Percentiles rank a stretch among this genome's conserved stretches.
These are phyloP conservation scores for Citrus unshiu DNA, from an alignment of 345 rosid genomes.

Conservation along the genomic window DNA sequence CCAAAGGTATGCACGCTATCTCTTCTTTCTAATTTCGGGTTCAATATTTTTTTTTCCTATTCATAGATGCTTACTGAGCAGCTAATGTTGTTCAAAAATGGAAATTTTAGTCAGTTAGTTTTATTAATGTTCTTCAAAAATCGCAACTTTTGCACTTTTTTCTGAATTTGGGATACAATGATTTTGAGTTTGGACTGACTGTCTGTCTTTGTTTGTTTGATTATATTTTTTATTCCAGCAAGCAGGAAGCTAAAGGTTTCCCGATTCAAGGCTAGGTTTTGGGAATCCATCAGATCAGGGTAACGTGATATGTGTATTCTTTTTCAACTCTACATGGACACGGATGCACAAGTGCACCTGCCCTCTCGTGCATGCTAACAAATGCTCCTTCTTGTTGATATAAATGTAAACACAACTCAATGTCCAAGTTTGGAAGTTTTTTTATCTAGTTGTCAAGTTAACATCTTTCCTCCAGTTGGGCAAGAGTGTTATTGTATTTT, in stretches of 20 bases:
- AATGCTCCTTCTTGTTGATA: neutral
- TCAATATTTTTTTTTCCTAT: no score
- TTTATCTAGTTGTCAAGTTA: neutral
- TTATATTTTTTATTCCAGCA: slow-evolving; percentile 36
- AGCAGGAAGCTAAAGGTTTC: slow-evolving; percentile 50
- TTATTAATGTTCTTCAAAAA: neutral
- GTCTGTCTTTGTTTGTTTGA: neutral
- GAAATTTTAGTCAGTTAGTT: neutral
- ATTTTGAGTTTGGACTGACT: neutral
- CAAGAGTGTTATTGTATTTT: neutral
- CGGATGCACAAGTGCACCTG: neutral
- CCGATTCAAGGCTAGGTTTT: slow-evolving; percentile 58
- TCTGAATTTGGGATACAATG: neutral
- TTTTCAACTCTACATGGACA: neutral
- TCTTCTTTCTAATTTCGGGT: neutral
- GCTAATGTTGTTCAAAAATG: no score
- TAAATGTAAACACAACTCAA: neutral
- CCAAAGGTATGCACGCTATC: slow-evolving; percentile 18
- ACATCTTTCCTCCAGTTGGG: neutral
- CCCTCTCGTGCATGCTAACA: neutral
- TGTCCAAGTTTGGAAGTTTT: neutral
- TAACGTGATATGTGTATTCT: slow-evolving; percentile 17
- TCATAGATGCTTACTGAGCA: no score
- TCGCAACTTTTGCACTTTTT: neutral
- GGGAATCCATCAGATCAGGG: slow-evolving; percentile 88